A percentile compares a stretch with the other conserved stretches of the same genome.
phyloP scores from a whole-genome alignment of 225 moss, liverwort and hornwort species.

The Sphagnum tenellum region DNA sequence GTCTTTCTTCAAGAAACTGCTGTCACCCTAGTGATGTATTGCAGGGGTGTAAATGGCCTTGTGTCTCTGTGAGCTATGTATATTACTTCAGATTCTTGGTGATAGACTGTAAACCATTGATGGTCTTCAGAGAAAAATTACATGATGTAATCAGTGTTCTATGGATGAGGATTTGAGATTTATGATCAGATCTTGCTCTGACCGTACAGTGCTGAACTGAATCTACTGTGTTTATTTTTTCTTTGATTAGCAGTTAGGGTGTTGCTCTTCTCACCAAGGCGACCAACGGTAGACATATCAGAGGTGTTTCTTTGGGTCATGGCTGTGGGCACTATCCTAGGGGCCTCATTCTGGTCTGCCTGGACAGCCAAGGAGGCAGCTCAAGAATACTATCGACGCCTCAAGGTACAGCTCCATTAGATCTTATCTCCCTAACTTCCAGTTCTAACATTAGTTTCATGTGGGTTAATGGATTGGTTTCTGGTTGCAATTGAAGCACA shows the following conservation, averaged over 20 bases:
- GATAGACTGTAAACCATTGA: not conserved
- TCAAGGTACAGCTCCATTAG: conserved; percentile 42
- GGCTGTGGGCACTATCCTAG: conserved; percentile 96
- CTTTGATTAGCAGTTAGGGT: conserved; percentile 40
- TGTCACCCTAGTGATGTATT: no score
- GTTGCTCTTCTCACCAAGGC: conserved; percentile 67
- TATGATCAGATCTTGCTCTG: not conserved
- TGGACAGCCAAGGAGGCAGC: conserved; percentile 94
- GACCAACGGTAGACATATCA: conserved; percentile 81
- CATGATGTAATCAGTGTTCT: not conserved
- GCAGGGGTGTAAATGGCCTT: no score
- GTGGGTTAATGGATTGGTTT: no score
- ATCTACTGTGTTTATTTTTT: no score
- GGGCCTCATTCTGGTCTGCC: conserved; percentile 96
- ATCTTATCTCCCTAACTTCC: not conserved
- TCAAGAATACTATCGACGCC: conserved; percentile 73
- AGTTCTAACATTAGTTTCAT: not conserved
- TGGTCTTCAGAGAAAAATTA: no score
- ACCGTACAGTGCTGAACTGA: no score
- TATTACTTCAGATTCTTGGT: not conserved
- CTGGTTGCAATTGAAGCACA: no score
- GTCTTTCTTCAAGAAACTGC: no score
- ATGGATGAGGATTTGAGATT: not conserved
- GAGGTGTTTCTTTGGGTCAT: conserved; percentile 97
- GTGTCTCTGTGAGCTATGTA: no score